A percentile compares a stretch with the other conserved stretches of the same genome.
phyloP scores from a whole-genome alignment of 345 rosid genomes.

The Pistacia integerrima region DNA sequence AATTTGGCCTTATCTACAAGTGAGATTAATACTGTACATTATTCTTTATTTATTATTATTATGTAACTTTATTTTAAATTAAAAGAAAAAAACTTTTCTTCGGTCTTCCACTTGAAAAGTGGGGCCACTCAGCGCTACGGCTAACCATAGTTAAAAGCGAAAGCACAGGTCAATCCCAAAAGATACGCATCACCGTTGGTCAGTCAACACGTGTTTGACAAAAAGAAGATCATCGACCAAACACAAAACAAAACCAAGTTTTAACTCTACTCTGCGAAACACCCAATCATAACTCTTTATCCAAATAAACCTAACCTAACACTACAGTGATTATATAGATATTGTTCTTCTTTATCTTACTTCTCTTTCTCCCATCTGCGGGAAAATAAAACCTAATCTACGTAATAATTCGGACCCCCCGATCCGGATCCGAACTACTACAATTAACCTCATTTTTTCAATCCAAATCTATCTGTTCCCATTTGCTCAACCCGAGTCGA shows the following conservation, averaged over 20 bases:
- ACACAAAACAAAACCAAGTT: neutral
- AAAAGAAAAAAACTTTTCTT: no score
- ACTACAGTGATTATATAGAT: neutral
- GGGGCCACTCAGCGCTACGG: neutral
- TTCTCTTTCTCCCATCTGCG: constrained; percentile 13
- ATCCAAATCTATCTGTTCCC: constrained; percentile 8
- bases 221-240: constrained; percentile 11
- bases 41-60: no score
- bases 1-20: no score
- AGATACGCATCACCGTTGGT: neutral
- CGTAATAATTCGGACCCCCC: constrained; percentile 19
- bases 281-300: constrained; percentile 2
- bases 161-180: neutral
- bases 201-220: neutral
- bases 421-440: constrained; percentile 6
- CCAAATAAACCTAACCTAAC: constrained; percentile 17
- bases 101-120: neutral
- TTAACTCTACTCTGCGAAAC: constrained; percentile 16
- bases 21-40: no score
- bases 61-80: no score
- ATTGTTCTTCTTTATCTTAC: neutral
- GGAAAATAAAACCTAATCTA: constrained; percentile 10
- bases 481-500: constrained; percentile 16
- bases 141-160: neutral
- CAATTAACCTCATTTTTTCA: neutral